Evolutionary conservation across 371 early-diverging fungal species (phyloP), one percentile per base, ranked within the genome.

Genomic region (Rhizomucor pusillus): DNA sequence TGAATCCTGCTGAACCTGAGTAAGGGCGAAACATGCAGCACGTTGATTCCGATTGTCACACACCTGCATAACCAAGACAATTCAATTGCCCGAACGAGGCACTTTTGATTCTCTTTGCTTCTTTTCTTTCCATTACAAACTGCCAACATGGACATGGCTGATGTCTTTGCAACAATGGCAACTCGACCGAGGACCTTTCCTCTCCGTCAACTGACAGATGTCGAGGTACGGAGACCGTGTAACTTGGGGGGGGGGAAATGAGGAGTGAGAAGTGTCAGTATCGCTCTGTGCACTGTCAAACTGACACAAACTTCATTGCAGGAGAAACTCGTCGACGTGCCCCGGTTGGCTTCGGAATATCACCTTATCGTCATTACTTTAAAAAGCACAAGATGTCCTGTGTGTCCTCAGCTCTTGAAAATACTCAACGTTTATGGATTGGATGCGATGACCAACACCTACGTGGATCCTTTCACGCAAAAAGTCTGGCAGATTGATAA

Each of bases 391-490:
- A 23, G 35, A 1, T 76, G 77, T 25, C 66, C 71, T 2, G 65
- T 59, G 6, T 73, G 77, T 19, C 73, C 71, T 19, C 66, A 73
- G 19, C 47, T 76, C 5, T 39, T 76, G 5, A 59, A 56, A 12
- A 54, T 73, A 14, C 59, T 76, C 13, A 76, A 76, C 46, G 19
- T 73, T 29, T 76, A 66, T 52, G 73, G 77, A 13, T 39, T 73
- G 46, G 68, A 67, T 24, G 59, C 60, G 11, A 56, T 61, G 18
- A 47, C 3, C 1, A 50, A 52, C 34, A 19, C 34, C 22, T 70
- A 53, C 45, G 37, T 49, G 1, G 76, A 76, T 43, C 73, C 73
- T 24, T 76, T 68, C 43, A 65, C 66, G 1, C 49, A 43, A 2
- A 47, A 63, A 43, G 45, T 51, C 12, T 39, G 47, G 22, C 34